Percentiles rank a stretch among this genome's conserved stretches.
These are phyloP conservation scores for Pseudognaphalium luteoalbum DNA, from an alignment of 129 eudicot genomes.

Conservation along the genomic window DNA sequence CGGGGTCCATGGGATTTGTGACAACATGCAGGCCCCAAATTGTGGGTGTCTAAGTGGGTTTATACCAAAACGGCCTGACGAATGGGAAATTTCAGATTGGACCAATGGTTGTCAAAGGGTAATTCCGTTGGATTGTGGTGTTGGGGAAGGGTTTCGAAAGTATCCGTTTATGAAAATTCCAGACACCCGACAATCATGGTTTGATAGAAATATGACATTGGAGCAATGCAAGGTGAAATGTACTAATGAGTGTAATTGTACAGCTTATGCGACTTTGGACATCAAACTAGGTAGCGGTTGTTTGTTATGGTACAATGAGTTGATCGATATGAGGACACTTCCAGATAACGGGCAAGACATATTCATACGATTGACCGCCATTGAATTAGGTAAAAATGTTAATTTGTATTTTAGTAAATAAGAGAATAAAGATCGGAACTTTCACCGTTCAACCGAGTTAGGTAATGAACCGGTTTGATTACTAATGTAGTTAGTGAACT, in stretches of 20 bases:
- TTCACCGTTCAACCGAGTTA: too few relatives aligned
- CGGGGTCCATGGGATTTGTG: too few relatives aligned
- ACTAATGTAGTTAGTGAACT: too few relatives aligned
- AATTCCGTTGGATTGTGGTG: slow-evolving; percentile 2
- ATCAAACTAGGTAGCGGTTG: slow-evolving; percentile 32
- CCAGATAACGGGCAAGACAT: slow-evolving; percentile 27
- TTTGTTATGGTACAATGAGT: slow-evolving; percentile 31
- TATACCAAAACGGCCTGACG: not conserved
- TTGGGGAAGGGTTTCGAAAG: slow-evolving; percentile 25
- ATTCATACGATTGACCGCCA: slow-evolving; percentile 22
- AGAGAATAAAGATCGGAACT: not conserved
- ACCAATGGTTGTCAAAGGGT: slow-evolving; percentile 4
- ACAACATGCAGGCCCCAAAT: not conserved
- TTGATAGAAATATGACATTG: slow-evolving; percentile 26
- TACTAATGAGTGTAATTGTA: not conserved
- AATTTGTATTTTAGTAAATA: not conserved
- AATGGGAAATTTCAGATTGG: slow-evolving; percentile 14
- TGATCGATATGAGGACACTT: slow-evolving; percentile 26
- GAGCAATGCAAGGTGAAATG: slow-evolving; percentile 35
- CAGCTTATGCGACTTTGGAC: slow-evolving; percentile 38
- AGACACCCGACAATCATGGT: slow-evolving; percentile 32
- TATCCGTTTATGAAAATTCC: slow-evolving; percentile 30
- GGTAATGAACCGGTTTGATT: too few relatives aligned
- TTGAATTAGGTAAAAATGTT: slow-evolving; percentile 13
- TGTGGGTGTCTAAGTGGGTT: slow-evolving; percentile 35